Evolutionary conservation across 441 rosid genomes (phyloP), one percentile per base, ranked within the genome.

Genomic region (Manihot esculenta): DNA sequence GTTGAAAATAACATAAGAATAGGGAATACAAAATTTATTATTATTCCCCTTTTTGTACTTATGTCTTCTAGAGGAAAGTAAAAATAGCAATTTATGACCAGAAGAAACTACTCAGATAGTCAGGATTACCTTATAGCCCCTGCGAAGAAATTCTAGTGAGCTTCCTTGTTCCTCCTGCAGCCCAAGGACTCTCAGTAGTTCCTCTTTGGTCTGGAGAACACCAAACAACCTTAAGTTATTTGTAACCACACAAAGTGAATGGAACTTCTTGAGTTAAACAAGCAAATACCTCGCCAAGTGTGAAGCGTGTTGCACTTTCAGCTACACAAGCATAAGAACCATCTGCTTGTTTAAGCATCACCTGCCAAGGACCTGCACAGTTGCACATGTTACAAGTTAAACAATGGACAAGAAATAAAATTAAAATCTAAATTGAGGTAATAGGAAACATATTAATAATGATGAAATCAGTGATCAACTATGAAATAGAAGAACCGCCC

Each of bases 291-390:
- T 94, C 97, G 53, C 93, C 90, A 20, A 94, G 86, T 1, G 99
- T 92, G 82, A 94, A 94, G 66, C 97, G 97, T 15, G 88, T 80
- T 67, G 77, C 83, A 61, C 97, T 94, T 82, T 94, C 97, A 41
- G 97, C 97, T 63, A 87, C 78, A 72, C 97, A 94, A 2, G 89
- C 97, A 82, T 62, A 94, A 71, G 97, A 94, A 71, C 91, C 86
- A 83, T 92, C 94, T 73, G 90, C 54, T 77, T 89, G 97, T 81
- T 94, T 92, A 81, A 94, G 93, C 97, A 94, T 92, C 82, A 92
- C 99, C 81, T 94, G 99, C 99, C 99, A 92, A 72, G 99, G 97
- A 71, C 97, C 97, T 92, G 91, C 73, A 30, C 35, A n/a, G n/a
- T n/a, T n/a, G 35, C 35, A 83, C 68, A 72, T 65, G 68, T 64